Evolutionary conservation across 352 stramenopile genomes (phyloP).

Genomic region (Pythium brachiatum): DNA sequence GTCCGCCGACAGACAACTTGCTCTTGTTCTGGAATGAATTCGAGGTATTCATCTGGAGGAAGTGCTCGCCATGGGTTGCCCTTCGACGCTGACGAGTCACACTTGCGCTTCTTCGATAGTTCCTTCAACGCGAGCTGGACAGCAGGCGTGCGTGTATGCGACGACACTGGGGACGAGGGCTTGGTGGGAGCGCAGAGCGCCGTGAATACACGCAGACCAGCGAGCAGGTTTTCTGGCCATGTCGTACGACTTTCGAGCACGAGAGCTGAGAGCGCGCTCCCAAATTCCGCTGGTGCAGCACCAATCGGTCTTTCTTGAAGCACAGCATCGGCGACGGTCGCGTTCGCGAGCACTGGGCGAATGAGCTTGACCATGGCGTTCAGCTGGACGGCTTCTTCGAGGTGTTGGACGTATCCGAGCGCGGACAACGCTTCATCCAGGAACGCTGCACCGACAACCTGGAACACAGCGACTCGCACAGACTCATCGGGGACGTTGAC

Average conservation of each 20-base stretch:
- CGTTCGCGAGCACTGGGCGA: conserved; percentile 42
- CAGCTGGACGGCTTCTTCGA: conserved; percentile 41
- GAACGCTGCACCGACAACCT: conserved; percentile 54
- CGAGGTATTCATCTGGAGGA: conserved; percentile 50
- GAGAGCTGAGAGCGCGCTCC: conserved; percentile 16
- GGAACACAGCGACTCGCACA: conserved; percentile 34
- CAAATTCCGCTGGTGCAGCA: conserved; percentile 1
- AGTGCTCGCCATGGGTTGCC: conserved; percentile 19
- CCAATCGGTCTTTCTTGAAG: conserved; percentile 9
- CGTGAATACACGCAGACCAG: conserved; percentile 48
- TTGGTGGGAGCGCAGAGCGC: conserved; percentile 35
- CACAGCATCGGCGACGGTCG: conserved; percentile 33
- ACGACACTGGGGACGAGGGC: neutral
- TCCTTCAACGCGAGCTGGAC: conserved; percentile 53
- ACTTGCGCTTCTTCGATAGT: conserved; percentile 34
- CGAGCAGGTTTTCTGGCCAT: conserved; percentile 42
- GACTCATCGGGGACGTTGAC: conserved; percentile 2
- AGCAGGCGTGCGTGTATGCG: conserved; percentile 6
- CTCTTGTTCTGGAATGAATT: conserved; percentile 22
- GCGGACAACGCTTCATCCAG: conserved; percentile 51
- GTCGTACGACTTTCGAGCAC: conserved; percentile 15
- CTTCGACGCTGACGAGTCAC: neutral
- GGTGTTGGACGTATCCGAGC: conserved; percentile 52
- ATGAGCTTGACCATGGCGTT: conserved; percentile 70
- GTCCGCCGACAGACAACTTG: conserved; percentile 41